Base-by-base conservation (phyloP, 1,139 yeast genomes). In the Candida dubliniensis region DNA sequence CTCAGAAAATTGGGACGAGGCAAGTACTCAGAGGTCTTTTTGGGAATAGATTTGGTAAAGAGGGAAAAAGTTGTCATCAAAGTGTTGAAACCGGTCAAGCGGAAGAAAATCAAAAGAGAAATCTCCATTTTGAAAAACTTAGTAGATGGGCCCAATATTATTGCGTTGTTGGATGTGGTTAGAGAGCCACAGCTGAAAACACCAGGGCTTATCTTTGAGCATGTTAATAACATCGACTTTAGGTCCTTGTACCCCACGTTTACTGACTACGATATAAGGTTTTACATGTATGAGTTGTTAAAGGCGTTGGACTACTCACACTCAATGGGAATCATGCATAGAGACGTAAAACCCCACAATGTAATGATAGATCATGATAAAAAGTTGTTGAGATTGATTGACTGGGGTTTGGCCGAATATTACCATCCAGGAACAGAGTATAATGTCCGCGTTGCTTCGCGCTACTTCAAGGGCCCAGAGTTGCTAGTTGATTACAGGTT, bases 391-490 rank as follows among this genome's bases (percentile, higher is more conserved):
- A 79, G 97, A 52, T 77, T 95, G 52, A 95, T 95, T 54, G 99
- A 95, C 71, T 95, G 99, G 99, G 99, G 99, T 9, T 74, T 95
- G 47, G 99, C 99, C 3, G 99, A 95, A 65, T 93, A 91, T 61
- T 95, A 95, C 64, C 99, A 95, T 61, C 87, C 90, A 6, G 95
- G 96, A 18, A 88, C 87, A 53, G 96, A 90, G 58, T 93, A 91
- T 65, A 95, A 95, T 58, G 99, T 93, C 25, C 81, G 99, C 54
- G 99, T 95, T 13, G 99, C 99, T 0, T 88, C 96, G n/a, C 78
- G 99, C 53, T 93, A 93, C 66, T 95, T 89, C 70, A 95, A 95
- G 68, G 99, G 98, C 26, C 99, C 99, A 1, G 99, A 95, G 64
- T 74, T 95, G 56, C 74, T 95, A 48, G 96, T 93, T n/a, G 96